These are phyloP conservation scores for Mallotus repandus DNA, from an alignment of 441 rosid species.

Conservation along the genomic window DNA sequence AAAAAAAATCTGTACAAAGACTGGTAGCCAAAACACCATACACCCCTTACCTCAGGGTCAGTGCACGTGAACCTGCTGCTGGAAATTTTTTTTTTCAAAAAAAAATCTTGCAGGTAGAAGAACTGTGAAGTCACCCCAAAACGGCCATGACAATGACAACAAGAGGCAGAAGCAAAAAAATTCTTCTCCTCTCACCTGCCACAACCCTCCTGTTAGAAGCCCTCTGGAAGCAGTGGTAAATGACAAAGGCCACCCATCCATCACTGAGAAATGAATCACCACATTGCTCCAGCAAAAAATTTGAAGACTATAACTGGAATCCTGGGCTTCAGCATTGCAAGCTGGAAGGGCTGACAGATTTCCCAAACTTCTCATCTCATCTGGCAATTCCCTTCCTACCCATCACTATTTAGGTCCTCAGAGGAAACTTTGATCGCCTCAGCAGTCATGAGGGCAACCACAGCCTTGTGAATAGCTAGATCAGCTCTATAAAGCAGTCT, in stretches of 20 bases:
- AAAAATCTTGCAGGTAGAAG: constrained; percentile 17
- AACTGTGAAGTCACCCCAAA: constrained; percentile 22
- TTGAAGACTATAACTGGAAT: not conserved
- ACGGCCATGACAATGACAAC: constrained; percentile 22
- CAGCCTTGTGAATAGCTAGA: constrained; percentile 87
- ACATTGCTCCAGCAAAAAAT: constrained; percentile 15
- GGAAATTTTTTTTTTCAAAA: not conserved
- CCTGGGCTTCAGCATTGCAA: constrained; percentile 12
- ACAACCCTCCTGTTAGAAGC: constrained; percentile 20
- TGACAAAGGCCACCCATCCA: not conserved
- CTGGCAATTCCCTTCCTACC: constrained; percentile 19
- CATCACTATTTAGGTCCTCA: constrained; percentile 39
- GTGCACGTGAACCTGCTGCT: constrained; percentile 32
- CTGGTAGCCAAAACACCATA: constrained; percentile 38
- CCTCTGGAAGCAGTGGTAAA: constrained; percentile 8
- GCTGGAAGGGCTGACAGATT: constrained; percentile 25
- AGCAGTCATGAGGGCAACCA: constrained; percentile 78
- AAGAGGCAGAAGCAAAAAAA: constrained; percentile 30
- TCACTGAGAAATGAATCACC: constrained; percentile 10
- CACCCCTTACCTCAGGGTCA: constrained; percentile 40
- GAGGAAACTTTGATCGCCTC: constrained; percentile 71
- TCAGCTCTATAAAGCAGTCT: constrained; percentile 77
- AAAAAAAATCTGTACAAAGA: constrained; percentile 48
- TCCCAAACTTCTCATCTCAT: constrained; percentile 20
- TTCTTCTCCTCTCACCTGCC: constrained; percentile 13